Evolutionary conservation across 2,329 filamentous ascomycete genomes (phyloP).

Genomic region (Monosporascus sp.): DNA sequence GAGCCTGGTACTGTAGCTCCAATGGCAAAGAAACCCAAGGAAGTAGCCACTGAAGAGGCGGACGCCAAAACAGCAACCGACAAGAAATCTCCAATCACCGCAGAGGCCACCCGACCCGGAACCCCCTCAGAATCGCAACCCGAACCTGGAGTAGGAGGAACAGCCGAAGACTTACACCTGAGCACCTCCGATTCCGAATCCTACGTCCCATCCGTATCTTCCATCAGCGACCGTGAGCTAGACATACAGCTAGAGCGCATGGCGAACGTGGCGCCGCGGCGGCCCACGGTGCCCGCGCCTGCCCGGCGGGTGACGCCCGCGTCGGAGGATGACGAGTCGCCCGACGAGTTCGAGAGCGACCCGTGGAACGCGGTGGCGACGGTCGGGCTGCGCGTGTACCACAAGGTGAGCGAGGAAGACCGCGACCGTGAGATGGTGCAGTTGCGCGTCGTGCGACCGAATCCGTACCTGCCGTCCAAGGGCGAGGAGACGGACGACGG

Average conservation of each 20-base stretch:
- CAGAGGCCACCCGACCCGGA: no score
- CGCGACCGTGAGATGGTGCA: constrained; percentile 29
- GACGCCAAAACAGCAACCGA: neutral
- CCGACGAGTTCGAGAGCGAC: constrained; percentile 50
- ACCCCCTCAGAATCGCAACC: neutral
- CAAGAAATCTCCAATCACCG: no score
- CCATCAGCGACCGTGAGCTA: constrained; percentile 35
- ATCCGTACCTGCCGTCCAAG: constrained; percentile 23
- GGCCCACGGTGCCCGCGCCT: constrained; percentile 9
- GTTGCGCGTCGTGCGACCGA: constrained; percentile 35
- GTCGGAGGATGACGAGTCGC: constrained; percentile 47
- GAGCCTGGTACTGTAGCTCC: constrained; percentile 7
- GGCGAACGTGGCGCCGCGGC: constrained; percentile 21
- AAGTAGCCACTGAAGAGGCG: constrained; percentile 16
- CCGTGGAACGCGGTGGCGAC: constrained; percentile 61
- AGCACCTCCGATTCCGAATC: constrained; percentile 16
- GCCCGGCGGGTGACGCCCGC: constrained; percentile 21
- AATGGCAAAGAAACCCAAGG: constrained; percentile 15
- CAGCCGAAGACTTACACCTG: neutral
- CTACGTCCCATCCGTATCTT: constrained; percentile 30
- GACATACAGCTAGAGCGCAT: constrained; percentile 26
- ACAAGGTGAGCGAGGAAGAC: constrained; percentile 36
- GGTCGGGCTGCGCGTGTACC: constrained; percentile 56
- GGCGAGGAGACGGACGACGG: constrained; percentile 18
- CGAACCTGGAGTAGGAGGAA: neutral